Conservation (phyloP, 306 rosid genomes). For the Dalbergia cultrata region DNA sequence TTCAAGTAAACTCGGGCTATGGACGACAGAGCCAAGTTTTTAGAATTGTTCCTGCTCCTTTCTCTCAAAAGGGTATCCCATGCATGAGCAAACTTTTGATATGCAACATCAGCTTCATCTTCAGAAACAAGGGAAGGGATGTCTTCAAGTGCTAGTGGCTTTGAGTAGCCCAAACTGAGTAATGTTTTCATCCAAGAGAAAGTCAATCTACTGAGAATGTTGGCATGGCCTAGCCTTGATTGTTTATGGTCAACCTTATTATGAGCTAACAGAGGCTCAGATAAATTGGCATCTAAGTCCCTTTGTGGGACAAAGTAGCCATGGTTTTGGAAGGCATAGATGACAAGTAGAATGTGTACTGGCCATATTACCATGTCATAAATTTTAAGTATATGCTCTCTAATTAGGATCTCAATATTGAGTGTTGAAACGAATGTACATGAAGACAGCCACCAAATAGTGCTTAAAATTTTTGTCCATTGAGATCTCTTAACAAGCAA, state of each 20-base stretch:
- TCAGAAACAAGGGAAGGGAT: constrained; percentile 64
- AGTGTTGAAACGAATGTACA: constrained; percentile 51
- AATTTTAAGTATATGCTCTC: constrained; percentile 25
- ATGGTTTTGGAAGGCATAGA: constrained; percentile 55
- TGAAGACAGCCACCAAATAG: constrained; percentile 61
- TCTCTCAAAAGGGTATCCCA: constrained; percentile 55
- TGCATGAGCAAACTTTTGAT: constrained; percentile 56
- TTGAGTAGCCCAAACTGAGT: constrained; percentile 60
- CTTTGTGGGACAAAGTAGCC: constrained; percentile 25
- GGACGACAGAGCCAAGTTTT: constrained; percentile 57
- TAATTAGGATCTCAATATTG: constrained; percentile 47
- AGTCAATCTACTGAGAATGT: constrained; percentile 56
- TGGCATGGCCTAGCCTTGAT: constrained; percentile 37
- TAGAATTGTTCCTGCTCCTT: constrained; percentile 35
- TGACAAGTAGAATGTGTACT: constrained; percentile 53
- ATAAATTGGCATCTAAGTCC: background rate
- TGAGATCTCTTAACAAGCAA: constrained; percentile 54
- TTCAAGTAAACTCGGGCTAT: constrained; percentile 51
- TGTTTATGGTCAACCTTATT: constrained; percentile 42
- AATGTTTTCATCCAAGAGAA: constrained; percentile 72
- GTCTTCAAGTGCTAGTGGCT: constrained; percentile 60
- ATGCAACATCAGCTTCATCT: constrained; percentile 64
- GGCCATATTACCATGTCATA: constrained; percentile 48
- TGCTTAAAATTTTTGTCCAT: constrained; percentile 49
- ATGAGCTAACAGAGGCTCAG: constrained; percentile 24